Evolutionary conservation across 2,329 filamentous ascomycete species (phyloP).

Genomic region (Fusarium agapanthi): DNA sequence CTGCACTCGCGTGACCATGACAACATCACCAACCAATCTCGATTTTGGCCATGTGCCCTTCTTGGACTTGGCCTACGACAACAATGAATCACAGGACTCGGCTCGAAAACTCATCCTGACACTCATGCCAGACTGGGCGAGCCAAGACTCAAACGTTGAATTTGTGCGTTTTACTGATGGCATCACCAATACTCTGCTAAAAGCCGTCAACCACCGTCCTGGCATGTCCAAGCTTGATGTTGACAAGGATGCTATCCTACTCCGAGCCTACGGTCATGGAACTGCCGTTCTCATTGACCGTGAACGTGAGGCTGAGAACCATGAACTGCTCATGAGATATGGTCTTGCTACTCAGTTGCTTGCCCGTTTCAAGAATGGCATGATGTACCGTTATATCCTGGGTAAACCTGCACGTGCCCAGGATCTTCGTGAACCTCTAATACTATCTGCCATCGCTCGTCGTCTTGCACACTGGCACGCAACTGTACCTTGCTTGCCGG

Average conservation of each 20-base stretch:
- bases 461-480: constrained; percentile 95
- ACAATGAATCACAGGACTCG: constrained; percentile 78
- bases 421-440: constrained; percentile 77
- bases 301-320: constrained; percentile 80
- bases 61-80: constrained; percentile 83
- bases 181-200: constrained; percentile 93
- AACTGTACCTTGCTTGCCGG: constrained; percentile 65
- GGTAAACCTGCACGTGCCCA: constrained; percentile 82
- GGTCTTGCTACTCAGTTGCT: constrained; percentile 87
- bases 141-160: constrained; percentile 76
- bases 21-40: constrained; percentile 45
- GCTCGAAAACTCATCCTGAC: constrained; percentile 81
- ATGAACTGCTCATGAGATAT: constrained; percentile 85
- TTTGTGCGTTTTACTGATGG: constrained; percentile 95
- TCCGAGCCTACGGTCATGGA: constrained; percentile 93
- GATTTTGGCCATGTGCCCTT: constrained; percentile 60
- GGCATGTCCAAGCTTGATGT: constrained; percentile 77
- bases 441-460: constrained; percentile 85
- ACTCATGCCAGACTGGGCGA: constrained; percentile 84
- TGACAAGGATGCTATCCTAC: constrained; percentile 84
- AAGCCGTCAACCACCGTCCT: constrained; percentile 73
- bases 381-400: constrained; percentile 90
- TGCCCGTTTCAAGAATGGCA: constrained; percentile 93
- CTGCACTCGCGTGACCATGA: constrained; percentile 43
- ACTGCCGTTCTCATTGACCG: constrained; percentile 97